Base-by-base conservation (phyloP, 129 eudicot genomes). In the Escallonia herrerae region DNA sequence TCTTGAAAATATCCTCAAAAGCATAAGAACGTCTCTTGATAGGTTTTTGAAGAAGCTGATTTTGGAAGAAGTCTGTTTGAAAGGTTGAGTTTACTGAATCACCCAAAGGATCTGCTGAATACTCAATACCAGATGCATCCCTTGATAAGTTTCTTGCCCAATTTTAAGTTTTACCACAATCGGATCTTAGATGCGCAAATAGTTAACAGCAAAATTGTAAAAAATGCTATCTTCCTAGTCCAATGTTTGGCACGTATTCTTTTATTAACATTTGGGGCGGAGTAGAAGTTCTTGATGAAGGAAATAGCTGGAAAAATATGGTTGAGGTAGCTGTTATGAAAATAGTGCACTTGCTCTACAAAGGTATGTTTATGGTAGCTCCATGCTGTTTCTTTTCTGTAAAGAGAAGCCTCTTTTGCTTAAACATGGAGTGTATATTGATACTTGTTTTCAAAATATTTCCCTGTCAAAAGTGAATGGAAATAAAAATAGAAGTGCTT, bases 301-400 rank as follows among this genome's bases (percentile, higher is more conserved):
- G 71, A 8, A 79, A 75, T 43, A 82, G 95, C 62, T 48, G 56
- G 49, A 82, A 80, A 76, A 90, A 90, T 64, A 22, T 80, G 82
- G 89, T 86, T 63, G 97, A 90, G 67, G 95, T 87, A 1, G 87
- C 87, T 49, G 62, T 82, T 12, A 59, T 58, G 5, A 82, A 84
- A 74, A 77, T 90, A 22, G 72, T 90, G 40, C 79, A 72, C n/a
- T 76, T 80, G 60, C 80, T 90, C 39, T 75, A 66, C 61, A 76
- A 74, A 78, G 90, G 97, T 86, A 74, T 61, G 62, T 14, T 40
- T 22, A 22, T 22, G 33, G 33, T 22, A 22, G 33, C 33, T 22
- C 33, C 1, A 1, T 22, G 33, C 33, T 22, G 33, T 22, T 22
- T 22, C 33, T 22, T 22, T 22, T 22, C 33, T 22, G 1, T 22